Conservation (phyloP, 2,329 filamentous ascomycete species). For the Cryphonectria nitschkei region DNA sequence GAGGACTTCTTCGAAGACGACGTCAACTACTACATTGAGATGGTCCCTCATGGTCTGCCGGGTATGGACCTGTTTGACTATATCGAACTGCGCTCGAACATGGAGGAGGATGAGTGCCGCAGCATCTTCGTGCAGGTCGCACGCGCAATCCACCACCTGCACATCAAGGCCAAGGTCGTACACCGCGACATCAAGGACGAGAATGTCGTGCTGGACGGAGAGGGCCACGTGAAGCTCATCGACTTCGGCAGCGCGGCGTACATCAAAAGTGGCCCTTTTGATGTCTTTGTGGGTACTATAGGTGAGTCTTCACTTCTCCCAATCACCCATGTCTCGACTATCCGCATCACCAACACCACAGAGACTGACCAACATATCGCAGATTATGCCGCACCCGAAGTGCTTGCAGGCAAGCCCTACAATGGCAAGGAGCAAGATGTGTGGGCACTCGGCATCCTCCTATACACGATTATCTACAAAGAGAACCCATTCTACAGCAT, state of each 20-base stretch:
- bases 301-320: slow-evolving; percentile 59
- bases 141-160: slow-evolving; percentile 85
- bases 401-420: slow-evolving; percentile 89
- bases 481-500: slow-evolving; percentile 99
- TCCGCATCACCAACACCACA: neutral
- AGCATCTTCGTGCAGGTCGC: slow-evolving; percentile 96
- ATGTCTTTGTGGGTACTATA: slow-evolving; percentile 98
- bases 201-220: slow-evolving; percentile 93
- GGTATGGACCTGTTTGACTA: slow-evolving; percentile 99
- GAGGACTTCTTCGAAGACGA: slow-evolving; percentile 77
- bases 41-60: slow-evolving; percentile 90
- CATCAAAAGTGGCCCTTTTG: slow-evolving; percentile 97
- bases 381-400: slow-evolving; percentile 99
- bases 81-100: slow-evolving; percentile 92
- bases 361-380: slow-evolving; percentile 26
- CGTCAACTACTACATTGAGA: slow-evolving; percentile 97
- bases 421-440: slow-evolving; percentile 97
- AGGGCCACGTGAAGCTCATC: slow-evolving; percentile 94
- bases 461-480: slow-evolving; percentile 99
- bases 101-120: slow-evolving; percentile 92
- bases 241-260: slow-evolving; percentile 98
- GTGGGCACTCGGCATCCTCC: slow-evolving; percentile 93
- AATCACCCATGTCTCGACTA: neutral
- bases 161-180: slow-evolving; percentile 87
- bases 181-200: slow-evolving; percentile 99